Evolutionary conservation across 2,329 filamentous ascomycete genomes (phyloP).

Genomic region (Pseudogymnoascus sp.): DNA sequence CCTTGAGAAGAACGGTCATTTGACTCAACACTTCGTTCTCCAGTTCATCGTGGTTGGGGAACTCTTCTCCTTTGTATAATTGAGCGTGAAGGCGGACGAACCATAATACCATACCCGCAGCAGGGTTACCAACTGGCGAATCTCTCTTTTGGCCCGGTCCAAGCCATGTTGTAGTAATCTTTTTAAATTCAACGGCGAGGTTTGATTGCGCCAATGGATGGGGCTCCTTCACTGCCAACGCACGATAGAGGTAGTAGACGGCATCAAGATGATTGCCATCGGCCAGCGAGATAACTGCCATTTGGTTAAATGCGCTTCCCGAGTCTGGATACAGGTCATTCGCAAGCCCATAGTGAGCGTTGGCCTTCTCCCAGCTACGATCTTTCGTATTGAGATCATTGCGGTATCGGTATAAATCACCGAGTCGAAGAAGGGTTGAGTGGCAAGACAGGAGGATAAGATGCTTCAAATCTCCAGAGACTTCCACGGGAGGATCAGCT

Average conservation of each 20-base stretch:
- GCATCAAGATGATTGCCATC: constrained; percentile 73
- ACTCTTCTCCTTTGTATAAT: constrained; percentile 69
- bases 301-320: constrained; percentile 80
- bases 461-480: constrained; percentile 22
- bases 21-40: constrained; percentile 79
- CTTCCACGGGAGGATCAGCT: constrained; percentile 19
- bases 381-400: constrained; percentile 60
- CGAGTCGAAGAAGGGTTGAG: constrained; percentile 73
- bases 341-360: constrained; percentile 79
- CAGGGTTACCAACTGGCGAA: constrained; percentile 6
- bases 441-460: constrained; percentile 67
- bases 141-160: constrained; percentile 28
- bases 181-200: constrained; percentile 69
- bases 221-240: constrained; percentile 64
- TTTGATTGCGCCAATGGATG: constrained; percentile 68
- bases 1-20: constrained; percentile 63
- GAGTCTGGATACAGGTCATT: constrained; percentile 68
- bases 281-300: constrained; percentile 74
- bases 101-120: constrained; percentile 54
- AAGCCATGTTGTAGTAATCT: constrained; percentile 48
- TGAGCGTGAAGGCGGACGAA: constrained; percentile 80
- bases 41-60: constrained; percentile 67
- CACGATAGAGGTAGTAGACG: constrained; percentile 83
- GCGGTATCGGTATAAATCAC: constrained; percentile 84
- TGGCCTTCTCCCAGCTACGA: constrained; percentile 68